Conservation (phyloP, 768 basidiomycete species). For the Omphalotus guepiniiformis region DNA sequence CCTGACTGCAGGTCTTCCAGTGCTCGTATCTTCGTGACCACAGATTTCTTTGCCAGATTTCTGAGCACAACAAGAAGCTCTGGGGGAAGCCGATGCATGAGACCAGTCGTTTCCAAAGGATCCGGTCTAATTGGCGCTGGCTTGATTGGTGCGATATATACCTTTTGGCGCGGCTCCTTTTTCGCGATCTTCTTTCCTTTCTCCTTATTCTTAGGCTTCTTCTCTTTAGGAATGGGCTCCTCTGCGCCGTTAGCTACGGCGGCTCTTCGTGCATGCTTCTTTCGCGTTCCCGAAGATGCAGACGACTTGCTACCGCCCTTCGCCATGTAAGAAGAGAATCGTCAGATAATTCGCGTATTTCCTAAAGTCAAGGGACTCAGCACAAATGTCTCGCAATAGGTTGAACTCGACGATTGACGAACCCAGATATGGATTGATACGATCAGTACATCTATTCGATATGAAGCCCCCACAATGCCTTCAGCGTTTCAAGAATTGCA, state of each 20-base stretch:
- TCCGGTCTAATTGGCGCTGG: constrained; percentile 71
- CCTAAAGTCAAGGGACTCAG: too few species aligned
- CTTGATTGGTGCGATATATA: constrained; percentile 83
- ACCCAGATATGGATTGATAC: too few species aligned
- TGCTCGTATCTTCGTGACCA: constrained; percentile 76
- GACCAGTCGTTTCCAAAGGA: constrained; percentile 81
- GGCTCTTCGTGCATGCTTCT: constrained; percentile 86
- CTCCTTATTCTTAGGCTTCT: constrained; percentile 36
- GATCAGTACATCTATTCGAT: too few species aligned
- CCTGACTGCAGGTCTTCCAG: constrained; percentile 73
- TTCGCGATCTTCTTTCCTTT: constrained; percentile 46
- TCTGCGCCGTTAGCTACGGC: constrained; percentile 30
- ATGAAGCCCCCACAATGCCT: too few species aligned
- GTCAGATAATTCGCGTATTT: too few species aligned
- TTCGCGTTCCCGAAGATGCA: constrained; percentile 80
- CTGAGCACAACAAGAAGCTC: constrained; percentile 81
- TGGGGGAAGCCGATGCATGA: constrained; percentile 69
- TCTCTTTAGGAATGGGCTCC: too few species aligned
- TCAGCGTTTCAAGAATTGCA: too few species aligned
- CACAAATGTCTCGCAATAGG: too few species aligned
- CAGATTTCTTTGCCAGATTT: constrained; percentile 84
- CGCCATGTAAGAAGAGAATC: too few species aligned
- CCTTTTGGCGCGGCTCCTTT: constrained; percentile 77
- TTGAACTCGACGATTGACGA: too few species aligned
- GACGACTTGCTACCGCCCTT: too few species aligned